Evolutionary conservation across 305 asterid species (phyloP).

Genomic region (Solanum hybrid): DNA sequence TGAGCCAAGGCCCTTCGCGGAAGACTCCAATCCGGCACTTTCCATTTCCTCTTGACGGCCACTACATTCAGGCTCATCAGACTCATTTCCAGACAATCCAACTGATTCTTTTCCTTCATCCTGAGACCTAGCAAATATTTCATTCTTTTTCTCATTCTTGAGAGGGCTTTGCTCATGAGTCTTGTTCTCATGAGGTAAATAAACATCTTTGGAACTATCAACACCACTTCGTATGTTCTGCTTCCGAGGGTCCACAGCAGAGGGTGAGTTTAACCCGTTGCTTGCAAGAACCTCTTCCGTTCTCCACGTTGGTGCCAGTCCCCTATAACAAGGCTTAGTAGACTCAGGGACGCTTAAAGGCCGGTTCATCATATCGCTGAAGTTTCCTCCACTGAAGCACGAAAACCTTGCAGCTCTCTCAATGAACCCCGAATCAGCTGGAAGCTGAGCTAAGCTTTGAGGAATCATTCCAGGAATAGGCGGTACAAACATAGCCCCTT

Average conservation of each 20-base stretch:
- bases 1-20: conserved; percentile 39
- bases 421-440: conserved; percentile 71
- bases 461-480: conserved; percentile 43
- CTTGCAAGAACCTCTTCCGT: conserved; percentile 32
- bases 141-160: conserved; percentile 35
- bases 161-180: conserved; percentile 28
- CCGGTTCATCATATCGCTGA: conserved; percentile 41
- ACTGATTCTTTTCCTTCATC: conserved; percentile 37
- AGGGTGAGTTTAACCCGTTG: conserved; percentile 16
- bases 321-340: conserved; percentile 31
- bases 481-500: conserved; percentile 25
- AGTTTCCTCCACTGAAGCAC: conserved; percentile 67
- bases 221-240: conserved; percentile 14
- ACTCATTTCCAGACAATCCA: conserved; percentile 39
- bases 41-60: conserved; percentile 40
- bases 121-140: conserved; percentile 6
- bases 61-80: conserved; percentile 73
- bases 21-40: conserved; percentile 28
- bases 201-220: conserved; percentile 30
- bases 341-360: conserved; percentile 26
- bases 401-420: conserved; percentile 88
- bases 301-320: conserved; percentile 32
- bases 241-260: conserved; percentile 5
- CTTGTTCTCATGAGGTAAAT: conserved; percentile 15
- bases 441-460: conserved; percentile 62